Evolutionary conservation across 2,329 filamentous ascomycete species (phyloP), one percentile per base, ranked within the genome.

Genomic region (Chalaropsis thielavioides): DNA sequence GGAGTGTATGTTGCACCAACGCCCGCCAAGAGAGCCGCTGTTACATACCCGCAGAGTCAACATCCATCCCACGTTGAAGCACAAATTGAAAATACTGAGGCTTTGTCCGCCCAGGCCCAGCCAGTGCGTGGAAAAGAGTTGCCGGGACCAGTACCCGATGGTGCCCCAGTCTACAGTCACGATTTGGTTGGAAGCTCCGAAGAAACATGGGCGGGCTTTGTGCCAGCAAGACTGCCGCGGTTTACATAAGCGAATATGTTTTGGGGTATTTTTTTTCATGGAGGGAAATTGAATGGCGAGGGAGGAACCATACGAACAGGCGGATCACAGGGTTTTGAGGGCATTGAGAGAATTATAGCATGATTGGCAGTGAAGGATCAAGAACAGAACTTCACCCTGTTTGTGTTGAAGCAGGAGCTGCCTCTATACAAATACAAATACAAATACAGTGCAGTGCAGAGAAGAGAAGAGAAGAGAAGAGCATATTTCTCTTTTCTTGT

Each of bases 141-240:
- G 40, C 24, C 60, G 40, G 24, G 24, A 17, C 15, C 24, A 31
- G 24, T 64, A 62, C 46, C 40, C 43, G 54, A 64, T 43, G 46
- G 62, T 62, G 35, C 31, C 40, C 19, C 49, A 11, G 46, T 40
- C 38, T 63, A 66, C 13, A 31, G 61, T 19, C 46, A 65, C 35
- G 40, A 19, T 19, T 43, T 41, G 8, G 51, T 59, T 22, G 58
- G 31, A 38, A 64, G 24, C 38, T 56, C 59, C n/a, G 64, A 62
- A 49, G 62, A 62, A 41, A 46, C 27, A 17, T 40, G 56, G 8
- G 62, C 58, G 22, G 73, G 73, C 1, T 86, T 86, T 69, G 75
- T 85, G 24, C 83, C 83, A 3, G 83, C 83, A 43, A 76, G 82
- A 66, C 72, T 86, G 67, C 83, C 83, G 44, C 77, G 78, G 64